Evolutionary conservation across 148 eudicot genomes (phyloP).

Genomic region (Hydrangea macrophylla): DNA sequence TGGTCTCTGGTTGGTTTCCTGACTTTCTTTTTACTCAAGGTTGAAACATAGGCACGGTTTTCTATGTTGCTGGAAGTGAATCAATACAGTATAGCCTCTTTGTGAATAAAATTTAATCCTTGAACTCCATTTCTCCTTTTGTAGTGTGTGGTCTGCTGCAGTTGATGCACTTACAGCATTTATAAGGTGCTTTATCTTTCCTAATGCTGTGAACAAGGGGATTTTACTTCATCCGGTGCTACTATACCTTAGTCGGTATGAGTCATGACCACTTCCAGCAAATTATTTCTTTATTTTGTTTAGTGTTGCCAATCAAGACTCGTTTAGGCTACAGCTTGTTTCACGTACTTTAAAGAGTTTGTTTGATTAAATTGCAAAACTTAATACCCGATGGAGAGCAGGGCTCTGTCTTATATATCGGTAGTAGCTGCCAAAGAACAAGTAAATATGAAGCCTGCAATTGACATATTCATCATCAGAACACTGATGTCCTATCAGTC

Average conservation of each 20-base stretch:
- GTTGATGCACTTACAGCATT: conserved; percentile 89
- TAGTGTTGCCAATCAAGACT: conserved; percentile 7
- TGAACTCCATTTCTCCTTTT: conserved; percentile 18
- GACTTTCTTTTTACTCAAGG: conserved; percentile 1
- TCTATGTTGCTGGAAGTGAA: neutral
- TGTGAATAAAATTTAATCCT: neutral
- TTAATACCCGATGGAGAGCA: conserved; percentile 34
- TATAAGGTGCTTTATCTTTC: conserved; percentile 73
- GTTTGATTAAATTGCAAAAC: conserved; percentile 15
- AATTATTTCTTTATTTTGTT: conserved; percentile 5
- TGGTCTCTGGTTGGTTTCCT: conserved; percentile 6
- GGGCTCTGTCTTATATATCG: conserved; percentile 69
- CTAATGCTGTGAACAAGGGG: conserved; percentile 54
- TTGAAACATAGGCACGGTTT: neutral
- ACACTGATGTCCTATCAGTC: conserved; percentile 73
- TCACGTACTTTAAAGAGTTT: neutral
- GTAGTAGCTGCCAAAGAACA: conserved; percentile 53
- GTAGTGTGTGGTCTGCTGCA: conserved; percentile 87
- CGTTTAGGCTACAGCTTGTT: conserved; percentile 3
- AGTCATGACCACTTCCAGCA: conserved; percentile 35
- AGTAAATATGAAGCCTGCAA: conserved; percentile 45
- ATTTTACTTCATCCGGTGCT: conserved; percentile 95
- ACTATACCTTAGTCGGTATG: conserved; percentile 78
- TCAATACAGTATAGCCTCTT: neutral
- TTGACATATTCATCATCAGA: conserved; percentile 65